phyloP scores from a whole-genome alignment of 2,329 filamentous ascomycete species.

The Rutstroemia sp. region DNA sequence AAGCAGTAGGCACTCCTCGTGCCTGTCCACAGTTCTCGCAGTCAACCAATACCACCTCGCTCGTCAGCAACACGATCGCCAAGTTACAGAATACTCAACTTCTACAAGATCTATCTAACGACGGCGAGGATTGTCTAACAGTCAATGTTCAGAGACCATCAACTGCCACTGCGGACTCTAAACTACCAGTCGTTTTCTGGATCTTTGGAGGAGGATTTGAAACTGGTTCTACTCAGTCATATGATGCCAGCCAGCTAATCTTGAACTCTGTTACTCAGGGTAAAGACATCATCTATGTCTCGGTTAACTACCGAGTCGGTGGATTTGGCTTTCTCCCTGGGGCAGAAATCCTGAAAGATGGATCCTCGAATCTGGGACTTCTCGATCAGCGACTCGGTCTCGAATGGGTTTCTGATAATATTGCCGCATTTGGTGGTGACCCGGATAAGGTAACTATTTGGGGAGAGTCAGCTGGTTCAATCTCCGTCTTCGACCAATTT shows the following conservation, averaged over 20 bases:
- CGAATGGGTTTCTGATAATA: slow-evolving; percentile 69
- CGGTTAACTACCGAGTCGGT: slow-evolving; percentile 70
- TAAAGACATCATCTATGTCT: slow-evolving; percentile 66
- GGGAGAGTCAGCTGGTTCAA: slow-evolving; percentile 53
- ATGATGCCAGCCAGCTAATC: slow-evolving; percentile 44
- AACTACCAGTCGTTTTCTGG: slow-evolving; percentile 34
- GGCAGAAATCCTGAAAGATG: slow-evolving; percentile 58
- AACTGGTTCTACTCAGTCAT: slow-evolving; percentile 42
- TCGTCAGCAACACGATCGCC: not conserved
- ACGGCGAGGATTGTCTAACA: slow-evolving; percentile 32
- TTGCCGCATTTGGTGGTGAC: slow-evolving; percentile 65
- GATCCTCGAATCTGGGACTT: slow-evolving; percentile 62
- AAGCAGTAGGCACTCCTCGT: slow-evolving; percentile 24
- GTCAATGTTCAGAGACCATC: slow-evolving; percentile 34
- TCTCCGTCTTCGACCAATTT: slow-evolving; percentile 73
- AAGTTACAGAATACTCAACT: not conserved
- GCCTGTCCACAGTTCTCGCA: slow-evolving; percentile 30
- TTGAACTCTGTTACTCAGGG: slow-evolving; percentile 36
- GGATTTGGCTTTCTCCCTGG: slow-evolving; percentile 70
- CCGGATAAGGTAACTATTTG: slow-evolving; percentile 36
- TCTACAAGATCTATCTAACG: not conserved
- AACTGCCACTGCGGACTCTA: slow-evolving; percentile 42
- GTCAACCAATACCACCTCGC: not conserved
- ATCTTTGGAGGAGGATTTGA: slow-evolving; percentile 25
- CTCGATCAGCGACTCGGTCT: slow-evolving; percentile 66